phyloP scores from a whole-genome alignment of 495 filamentous ascomycete genomes.

The Penicillium macrosclerotiorum region DNA sequence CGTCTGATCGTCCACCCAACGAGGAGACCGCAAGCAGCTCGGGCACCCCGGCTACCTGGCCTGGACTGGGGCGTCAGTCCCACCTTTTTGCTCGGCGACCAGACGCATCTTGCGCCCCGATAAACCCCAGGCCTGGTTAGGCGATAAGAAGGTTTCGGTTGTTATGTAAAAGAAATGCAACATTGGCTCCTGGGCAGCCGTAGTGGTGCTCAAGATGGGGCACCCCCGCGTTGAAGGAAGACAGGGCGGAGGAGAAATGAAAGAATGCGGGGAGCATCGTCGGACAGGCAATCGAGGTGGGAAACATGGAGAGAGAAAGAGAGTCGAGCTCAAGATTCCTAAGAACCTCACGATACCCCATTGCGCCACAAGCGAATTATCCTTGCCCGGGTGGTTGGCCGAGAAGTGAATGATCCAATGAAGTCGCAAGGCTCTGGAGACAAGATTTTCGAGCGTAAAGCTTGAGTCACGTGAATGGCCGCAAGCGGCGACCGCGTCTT shows the following conservation, averaged over 20 bases:
- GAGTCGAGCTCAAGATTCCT: too few species aligned
- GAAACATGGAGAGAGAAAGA: too few species aligned
- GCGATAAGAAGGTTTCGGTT: slow-evolving; percentile 25
- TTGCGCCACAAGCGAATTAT: slow-evolving; percentile 7
- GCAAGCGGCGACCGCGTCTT: not conserved
- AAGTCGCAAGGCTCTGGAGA: not conserved
- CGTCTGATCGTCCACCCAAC: slow-evolving; percentile 18
- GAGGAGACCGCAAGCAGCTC: slow-evolving; percentile 17
- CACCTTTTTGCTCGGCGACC: too few species aligned
- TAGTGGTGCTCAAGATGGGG: not conserved
- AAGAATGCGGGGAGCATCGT: not conserved
- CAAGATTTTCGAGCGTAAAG: not conserved
- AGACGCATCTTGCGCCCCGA: slow-evolving; percentile 5
- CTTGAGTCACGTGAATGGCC: slow-evolving; percentile 1
- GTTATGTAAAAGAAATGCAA: slow-evolving; percentile 30
- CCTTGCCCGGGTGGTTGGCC: not conserved
- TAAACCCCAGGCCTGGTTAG: not conserved
- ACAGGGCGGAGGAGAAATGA: not conserved
- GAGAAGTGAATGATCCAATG: not conserved
- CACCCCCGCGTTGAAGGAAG: slow-evolving; percentile 1
- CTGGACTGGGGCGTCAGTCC: too few species aligned
- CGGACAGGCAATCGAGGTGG: too few species aligned
- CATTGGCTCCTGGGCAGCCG: slow-evolving; percentile 1
- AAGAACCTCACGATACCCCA: not conserved
- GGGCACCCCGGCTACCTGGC: too few species aligned